Evolutionary conservation across 768 basidiomycete genomes (phyloP).

Genomic region (Termitomyces sp.): DNA sequence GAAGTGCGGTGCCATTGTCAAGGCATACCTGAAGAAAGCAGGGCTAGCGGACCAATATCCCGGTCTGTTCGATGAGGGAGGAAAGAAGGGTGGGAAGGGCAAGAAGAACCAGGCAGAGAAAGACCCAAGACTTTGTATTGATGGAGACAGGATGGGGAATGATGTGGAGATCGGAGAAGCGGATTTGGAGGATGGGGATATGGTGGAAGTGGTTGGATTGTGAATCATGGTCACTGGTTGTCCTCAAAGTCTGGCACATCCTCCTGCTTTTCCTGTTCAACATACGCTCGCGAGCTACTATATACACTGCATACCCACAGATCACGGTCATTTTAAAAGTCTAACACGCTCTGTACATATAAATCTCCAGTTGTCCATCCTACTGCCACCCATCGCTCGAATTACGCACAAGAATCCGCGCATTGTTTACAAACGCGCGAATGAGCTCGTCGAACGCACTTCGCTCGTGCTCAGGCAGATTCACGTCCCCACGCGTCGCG

Average conservation of each 20-base stretch:
- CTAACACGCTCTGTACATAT: constrained; percentile 2
- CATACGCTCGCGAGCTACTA: constrained; percentile 4
- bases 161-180: constrained; percentile 59
- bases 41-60: constrained; percentile 58
- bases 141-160: constrained; percentile 70
- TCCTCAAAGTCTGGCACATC: neutral
- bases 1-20: constrained; percentile 73
- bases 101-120: constrained; percentile 21
- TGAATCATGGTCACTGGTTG: constrained; percentile 19
- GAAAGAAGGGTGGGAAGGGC: constrained; percentile 27
- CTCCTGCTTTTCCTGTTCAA: neutral
- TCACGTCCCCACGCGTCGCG: constrained; percentile 61
- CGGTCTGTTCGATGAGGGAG: constrained; percentile 28
- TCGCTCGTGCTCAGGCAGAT: constrained; percentile 59
- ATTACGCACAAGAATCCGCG: constrained; percentile 85
- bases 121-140: constrained; percentile 55
- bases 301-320: constrained; percentile 8
- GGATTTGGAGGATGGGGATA: constrained; percentile 78
- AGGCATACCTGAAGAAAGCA: constrained; percentile 70
- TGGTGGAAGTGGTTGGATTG: constrained; percentile 71
- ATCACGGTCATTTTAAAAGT: neutral
- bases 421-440: constrained; percentile 90
- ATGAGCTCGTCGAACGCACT: constrained; percentile 89
- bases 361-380: neutral
- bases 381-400: constrained; percentile 51